Conservation (phyloP, 192 early-diverging fungal species). For the Umbelopsis sp. region DNA sequence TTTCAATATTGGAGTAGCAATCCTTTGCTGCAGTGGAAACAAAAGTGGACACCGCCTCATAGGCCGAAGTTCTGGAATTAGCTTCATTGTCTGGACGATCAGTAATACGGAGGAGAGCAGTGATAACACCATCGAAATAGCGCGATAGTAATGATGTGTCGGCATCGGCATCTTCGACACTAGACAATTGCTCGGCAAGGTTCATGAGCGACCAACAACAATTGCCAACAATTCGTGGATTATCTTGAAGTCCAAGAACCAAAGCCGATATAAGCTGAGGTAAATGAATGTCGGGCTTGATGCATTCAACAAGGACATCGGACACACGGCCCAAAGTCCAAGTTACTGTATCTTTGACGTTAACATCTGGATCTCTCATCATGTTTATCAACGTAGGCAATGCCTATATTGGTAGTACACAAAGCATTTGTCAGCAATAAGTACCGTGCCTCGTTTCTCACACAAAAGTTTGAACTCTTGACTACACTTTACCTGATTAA, state of each 20-base stretch:
- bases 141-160: constrained; percentile 73
- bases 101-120: constrained; percentile 75
- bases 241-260: constrained; percentile 83
- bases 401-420: constrained; percentile 46
- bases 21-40: constrained; percentile 76
- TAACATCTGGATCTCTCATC: constrained; percentile 83
- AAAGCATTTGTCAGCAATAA: constrained; percentile 15
- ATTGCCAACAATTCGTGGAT: constrained; percentile 88
- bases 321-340: constrained; percentile 98
- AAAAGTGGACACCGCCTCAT: constrained; percentile 90
- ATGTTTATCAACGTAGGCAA: constrained; percentile 86
- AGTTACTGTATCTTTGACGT: constrained; percentile 96
- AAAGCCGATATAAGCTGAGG: constrained; percentile 75
- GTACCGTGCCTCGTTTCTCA: not conserved
- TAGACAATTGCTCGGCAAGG: constrained; percentile 82
- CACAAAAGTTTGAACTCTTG: not conserved
- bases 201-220: constrained; percentile 97
- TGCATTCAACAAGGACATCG: constrained; percentile 75
- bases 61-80: constrained; percentile 89
- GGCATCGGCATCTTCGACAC: constrained; percentile 54
- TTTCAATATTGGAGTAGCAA: constrained; percentile 73
- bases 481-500: constrained; percentile 54
- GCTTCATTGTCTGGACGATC: constrained; percentile 72
- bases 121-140: constrained; percentile 85
- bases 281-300: constrained; percentile 74